Conservation (phyloP, 345 rosid species). For the Aquilaria malaccensis region DNA sequence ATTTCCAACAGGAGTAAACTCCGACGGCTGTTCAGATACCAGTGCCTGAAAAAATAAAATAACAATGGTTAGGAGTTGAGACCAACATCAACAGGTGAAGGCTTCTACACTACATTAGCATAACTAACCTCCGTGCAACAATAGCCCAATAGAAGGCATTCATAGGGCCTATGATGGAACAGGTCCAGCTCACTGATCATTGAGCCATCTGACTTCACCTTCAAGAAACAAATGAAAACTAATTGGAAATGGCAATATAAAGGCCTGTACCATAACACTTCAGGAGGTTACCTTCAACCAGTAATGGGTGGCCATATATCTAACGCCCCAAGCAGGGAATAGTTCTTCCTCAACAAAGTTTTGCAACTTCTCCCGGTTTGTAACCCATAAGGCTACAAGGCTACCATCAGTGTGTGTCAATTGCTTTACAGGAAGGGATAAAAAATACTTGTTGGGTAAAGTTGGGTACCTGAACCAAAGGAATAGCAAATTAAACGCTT, state of each 20-base stretch:
- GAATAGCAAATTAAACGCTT: constrained; percentile 1
- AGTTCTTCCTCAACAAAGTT: constrained; percentile 68
- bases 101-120: not conserved
- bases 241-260: constrained; percentile 8
- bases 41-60: constrained; percentile 25
- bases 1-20: constrained; percentile 28
- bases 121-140: constrained; percentile 34
- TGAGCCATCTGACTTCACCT: constrained; percentile 85
- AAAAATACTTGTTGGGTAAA: constrained; percentile 71
- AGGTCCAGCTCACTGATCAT: constrained; percentile 69
- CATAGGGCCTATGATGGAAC: constrained; percentile 90
- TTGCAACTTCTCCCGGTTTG: constrained; percentile 77
- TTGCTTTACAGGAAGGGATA: constrained; percentile 73
- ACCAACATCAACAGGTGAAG: not conserved
- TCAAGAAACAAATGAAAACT: constrained; percentile 10
- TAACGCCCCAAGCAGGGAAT: constrained; percentile 73
- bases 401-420: constrained; percentile 70
- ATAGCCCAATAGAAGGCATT: constrained; percentile 76
- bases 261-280: constrained; percentile 13
- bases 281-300: constrained; percentile 66
- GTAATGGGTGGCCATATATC: constrained; percentile 42
- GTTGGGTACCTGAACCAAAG: constrained; percentile 62
- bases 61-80: constrained; percentile 1
- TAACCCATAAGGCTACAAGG: constrained; percentile 88
- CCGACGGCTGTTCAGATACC: constrained; percentile 23